Base-by-base conservation (phyloP, 2,329 filamentous ascomycete genomes). In the Alternaria tenuissima region DNA sequence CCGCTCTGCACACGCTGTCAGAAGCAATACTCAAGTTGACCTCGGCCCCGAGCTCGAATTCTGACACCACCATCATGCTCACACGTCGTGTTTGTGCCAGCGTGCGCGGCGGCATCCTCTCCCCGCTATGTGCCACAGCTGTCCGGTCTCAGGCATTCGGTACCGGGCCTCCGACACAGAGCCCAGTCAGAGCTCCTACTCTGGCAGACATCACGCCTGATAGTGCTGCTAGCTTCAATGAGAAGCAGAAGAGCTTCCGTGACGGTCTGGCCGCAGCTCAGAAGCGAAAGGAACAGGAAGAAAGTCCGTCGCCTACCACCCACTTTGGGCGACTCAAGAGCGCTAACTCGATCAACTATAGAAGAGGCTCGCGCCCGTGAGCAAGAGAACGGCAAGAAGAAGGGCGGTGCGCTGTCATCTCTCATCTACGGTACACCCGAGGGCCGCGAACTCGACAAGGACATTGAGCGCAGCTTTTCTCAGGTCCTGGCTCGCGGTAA, bases 341-440 rank as follows among this genome's bases (percentile, higher is more conserved):
- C 30, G 88, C 74, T 78, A 61, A 84, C 81, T 73, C 80, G 78
- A 68, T 77, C 80, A 76, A 78, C 77, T 65, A 59, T 75, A 83
- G 81, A 79, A 64, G 81, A 82, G 71, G 84, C 88, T 79, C 84
- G 85, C 71, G 81, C 84, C 71, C 84, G 86, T 64, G 87, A 91
- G 73, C 82, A 84, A 63, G 83, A 85, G 64, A 83, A 83, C 57
- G 85, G 88, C 52, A 82, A 86, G 57, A 91, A 89, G 77, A 85
- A 88, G 70, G 63, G 90, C 87, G 81, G 82, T 16, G 88, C 91
- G 39, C 81, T 99, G 59, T 91, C 91, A 36, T 94, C 90, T 70
- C 87, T 99, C 70, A 96, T 99, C 76, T 98, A 99, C 81, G 95
- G 95, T 74, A 99, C 95, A 14, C 93, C 95, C 75, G 94, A 98